phyloP scores from a whole-genome alignment of 2,329 filamentous ascomycete genomes.

The Alternaria sp. region DNA sequence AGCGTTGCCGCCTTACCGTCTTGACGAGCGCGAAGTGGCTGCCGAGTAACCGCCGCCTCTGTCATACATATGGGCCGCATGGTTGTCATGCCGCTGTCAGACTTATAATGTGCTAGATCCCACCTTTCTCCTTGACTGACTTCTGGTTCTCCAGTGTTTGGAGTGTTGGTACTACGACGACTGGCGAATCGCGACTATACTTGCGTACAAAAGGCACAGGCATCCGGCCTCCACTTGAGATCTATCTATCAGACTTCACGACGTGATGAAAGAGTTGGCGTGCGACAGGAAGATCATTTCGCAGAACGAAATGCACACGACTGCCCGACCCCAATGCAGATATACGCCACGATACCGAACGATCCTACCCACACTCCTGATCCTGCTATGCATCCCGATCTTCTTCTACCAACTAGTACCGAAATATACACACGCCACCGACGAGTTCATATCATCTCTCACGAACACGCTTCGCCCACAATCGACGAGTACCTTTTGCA shows the following conservation, averaged over 20 bases:
- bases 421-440: background rate
- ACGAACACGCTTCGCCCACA: background rate
- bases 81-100: background rate
- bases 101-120: background rate
- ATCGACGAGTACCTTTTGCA: background rate
- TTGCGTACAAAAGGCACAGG: background rate
- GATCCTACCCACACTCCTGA: background rate
- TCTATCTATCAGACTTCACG: background rate
- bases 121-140: background rate
- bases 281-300: background rate
- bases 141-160: background rate
- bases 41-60: conserved; percentile 4
- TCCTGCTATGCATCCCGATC: conserved; percentile 9
- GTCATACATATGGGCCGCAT: conserved; percentile 3
- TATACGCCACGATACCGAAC: background rate
- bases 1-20: conserved; percentile 12
- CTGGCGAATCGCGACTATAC: background rate
- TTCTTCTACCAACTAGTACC: conserved; percentile 15
- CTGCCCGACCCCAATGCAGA: background rate
- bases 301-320: background rate
- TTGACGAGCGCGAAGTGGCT: conserved; percentile 4
- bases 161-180: background rate
- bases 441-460: background rate
- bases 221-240: background rate
- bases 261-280: background rate